Base-by-base conservation (phyloP, 2,329 filamentous ascomycete genomes). In the Calonectria fujianensis region DNA sequence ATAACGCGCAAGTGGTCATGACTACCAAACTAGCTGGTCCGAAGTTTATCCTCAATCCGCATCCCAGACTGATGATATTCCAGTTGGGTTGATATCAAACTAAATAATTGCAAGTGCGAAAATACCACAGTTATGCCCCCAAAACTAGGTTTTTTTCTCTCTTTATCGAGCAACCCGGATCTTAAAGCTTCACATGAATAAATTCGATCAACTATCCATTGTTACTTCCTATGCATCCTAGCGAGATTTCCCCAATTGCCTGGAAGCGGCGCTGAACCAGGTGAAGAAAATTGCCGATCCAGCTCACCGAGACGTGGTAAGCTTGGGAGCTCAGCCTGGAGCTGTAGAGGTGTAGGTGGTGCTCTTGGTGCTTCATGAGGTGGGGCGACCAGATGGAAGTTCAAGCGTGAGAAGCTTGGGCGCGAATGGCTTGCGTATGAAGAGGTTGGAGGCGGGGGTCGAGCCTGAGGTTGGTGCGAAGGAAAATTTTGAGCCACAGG, bases 1-100 rank as follows among this genome's bases (percentile, higher is more conserved):
- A 63, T 63, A 63, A 63, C 57, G 35, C 57, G 57, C 37, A 41
- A 27, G 39, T 39, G 24, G n/a, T 27, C n/a, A 39, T 61, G 57
- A n/a, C 57, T 41, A 14, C 37, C 14, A 24, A 41, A 16, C 39
- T 39, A 37, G 39, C 52, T 63, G 35, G 24, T 18, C 57, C 57
- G 57, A 63, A 13, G 57, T 63, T 63, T 63, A 63, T 37, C 57
- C 57, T 35, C 35, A 39, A 29, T 29, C 8, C 24, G 24, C 35
- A 35, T 27, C 24, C 57, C 2, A 14, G n/a, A n/a, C 35, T 27
- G 41, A 27, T 39, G 16, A 63, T 41, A 14, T 29, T 41, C 13
- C 6, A 27, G 20, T 29, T 14, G 9, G 31, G n/a, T 6, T 41
- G 27, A 27, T 6, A 41, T 24, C 39, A 1, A 59, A n/a, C 35